Conservation (phyloP, 768 basidiomycete species). For the Kwoniella pini region DNA sequence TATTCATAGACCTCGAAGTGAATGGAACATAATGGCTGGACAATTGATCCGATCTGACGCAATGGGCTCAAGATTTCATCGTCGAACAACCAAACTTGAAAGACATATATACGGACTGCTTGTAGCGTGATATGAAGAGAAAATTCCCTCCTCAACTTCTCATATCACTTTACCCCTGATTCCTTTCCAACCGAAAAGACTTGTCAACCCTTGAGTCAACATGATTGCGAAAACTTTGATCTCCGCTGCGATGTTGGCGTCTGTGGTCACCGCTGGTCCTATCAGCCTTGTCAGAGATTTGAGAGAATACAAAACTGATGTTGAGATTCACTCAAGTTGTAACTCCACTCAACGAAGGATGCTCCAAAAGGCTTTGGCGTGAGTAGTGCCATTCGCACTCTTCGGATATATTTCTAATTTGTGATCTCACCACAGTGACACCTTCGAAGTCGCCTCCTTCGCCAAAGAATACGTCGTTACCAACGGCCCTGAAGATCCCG, state of each 20-base stretch:
- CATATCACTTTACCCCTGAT: background rate
- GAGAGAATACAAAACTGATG: constrained; percentile 25
- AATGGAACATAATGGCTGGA: too few species aligned
- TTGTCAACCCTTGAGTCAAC: constrained; percentile 2
- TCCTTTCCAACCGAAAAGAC: constrained; percentile 5
- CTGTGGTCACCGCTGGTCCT: constrained; percentile 24
- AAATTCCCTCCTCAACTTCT: background rate
- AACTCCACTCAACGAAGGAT: constrained; percentile 44
- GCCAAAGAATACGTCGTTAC: constrained; percentile 36
- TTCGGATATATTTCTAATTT: too few species aligned
- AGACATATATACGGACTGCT: constrained; percentile 5
- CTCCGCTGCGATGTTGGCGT: constrained; percentile 28
- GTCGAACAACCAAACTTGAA: background rate
- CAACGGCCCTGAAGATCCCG: constrained; percentile 44
- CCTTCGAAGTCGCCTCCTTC: constrained; percentile 33
- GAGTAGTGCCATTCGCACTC: too few species aligned
- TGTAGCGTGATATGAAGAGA: too few species aligned
- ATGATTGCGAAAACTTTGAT: constrained; percentile 27
- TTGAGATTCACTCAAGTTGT: constrained; percentile 43
- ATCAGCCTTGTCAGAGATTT: constrained; percentile 33
- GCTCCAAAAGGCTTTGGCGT: constrained; percentile 39
- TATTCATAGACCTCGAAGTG: background rate
- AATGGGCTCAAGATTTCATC: background rate
- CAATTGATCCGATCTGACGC: too few species aligned
- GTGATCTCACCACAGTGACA: too few species aligned